Evolutionary conservation across 495 filamentous ascomycete species (phyloP).

Genomic region (Penicillium goetzii): DNA sequence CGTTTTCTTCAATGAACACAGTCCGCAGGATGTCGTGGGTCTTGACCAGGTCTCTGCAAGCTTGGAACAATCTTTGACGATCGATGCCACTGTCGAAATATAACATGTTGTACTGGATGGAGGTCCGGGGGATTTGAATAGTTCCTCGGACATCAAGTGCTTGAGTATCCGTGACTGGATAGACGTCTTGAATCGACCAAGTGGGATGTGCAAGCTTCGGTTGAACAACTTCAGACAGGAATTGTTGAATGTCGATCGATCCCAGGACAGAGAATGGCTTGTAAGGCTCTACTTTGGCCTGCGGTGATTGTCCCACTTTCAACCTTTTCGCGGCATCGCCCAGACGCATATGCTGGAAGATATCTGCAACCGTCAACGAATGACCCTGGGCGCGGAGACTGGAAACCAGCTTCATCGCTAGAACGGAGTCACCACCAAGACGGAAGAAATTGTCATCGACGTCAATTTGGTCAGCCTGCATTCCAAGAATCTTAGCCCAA

Average conservation of each 20-base stretch:
- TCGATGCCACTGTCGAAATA: conserved; percentile 41
- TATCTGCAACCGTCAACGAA: conserved; percentile 42
- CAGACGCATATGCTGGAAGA: conserved; percentile 54
- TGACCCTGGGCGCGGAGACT: conserved; percentile 40
- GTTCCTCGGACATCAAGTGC: conserved; percentile 56
- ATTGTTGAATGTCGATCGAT: conserved; percentile 31
- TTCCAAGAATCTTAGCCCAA: conserved; percentile 51
- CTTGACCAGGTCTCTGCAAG: conserved; percentile 48
- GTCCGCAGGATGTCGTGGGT: conserved; percentile 68
- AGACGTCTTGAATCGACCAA: conserved; percentile 42
- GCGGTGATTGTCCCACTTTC: conserved; percentile 30
- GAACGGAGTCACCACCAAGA: conserved; percentile 50
- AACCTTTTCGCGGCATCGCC: conserved; percentile 40
- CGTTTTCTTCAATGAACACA: conserved; percentile 59
- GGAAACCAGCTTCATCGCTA: conserved; percentile 52
- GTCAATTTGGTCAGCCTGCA: conserved; percentile 41
- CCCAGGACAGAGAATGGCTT: conserved; percentile 44
- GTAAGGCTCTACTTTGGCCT: conserved; percentile 27
- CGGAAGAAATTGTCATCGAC: conserved; percentile 53
- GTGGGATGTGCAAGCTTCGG: conserved; percentile 35
- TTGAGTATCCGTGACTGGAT: conserved; percentile 44
- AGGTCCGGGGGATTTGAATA: conserved; percentile 46
- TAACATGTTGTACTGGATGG: conserved; percentile 50
- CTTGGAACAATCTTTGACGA: conserved; percentile 30
- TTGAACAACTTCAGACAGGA: conserved; percentile 30